Base-by-base conservation (phyloP, 2,329 filamentous ascomycete genomes). In the Corynespora cassiicola region DNA sequence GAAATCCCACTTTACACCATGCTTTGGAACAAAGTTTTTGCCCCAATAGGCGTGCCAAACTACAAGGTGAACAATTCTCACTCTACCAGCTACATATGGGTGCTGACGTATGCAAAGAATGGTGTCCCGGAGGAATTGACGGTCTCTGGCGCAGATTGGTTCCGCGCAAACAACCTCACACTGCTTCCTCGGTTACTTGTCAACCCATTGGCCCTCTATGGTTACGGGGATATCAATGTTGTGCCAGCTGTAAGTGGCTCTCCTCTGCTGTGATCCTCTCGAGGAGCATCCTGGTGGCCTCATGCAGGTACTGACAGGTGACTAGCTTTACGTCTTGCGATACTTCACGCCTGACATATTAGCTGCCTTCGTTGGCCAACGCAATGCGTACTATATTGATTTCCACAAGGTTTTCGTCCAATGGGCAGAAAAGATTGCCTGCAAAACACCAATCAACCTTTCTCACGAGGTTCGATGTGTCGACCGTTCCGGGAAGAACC, bases 271-370 rank as follows among this genome's bases (percentile, higher is more conserved):
- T 22, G 19, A n/a, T n/a, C n/a, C n/a, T 20, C 14, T 32, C n/a
- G 8, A 17, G 15, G 7, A 12, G n/a, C n/a, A n/a, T n/a, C n/a
- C n/a, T n/a, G n/a, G n/a, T n/a, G n/a, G n/a, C n/a, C n/a, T 44
- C 51, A 52, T 56, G 38, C 51, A 56, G 24, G 17, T 45, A 40
- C 59, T 63, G 42, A 66, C 55, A 48, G 36, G 42, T 47, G 50
- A 59, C 23, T 40, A 69, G 65, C 58, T 69, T 17, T 69, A 69
- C 50, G 60, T 67, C 36, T 46, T 69, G 24, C 58, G 66, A 39
- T 69, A 69, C 54, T 65, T 69, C 18, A 66, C 63, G 2, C 65
- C 65, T 11, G 65, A 69, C 33, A 57, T 69, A n/a, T 42, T 69
- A 7, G 64, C 60, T 9, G 65, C 55, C 10, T 68, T 68, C 39